Evolutionary conservation across 2,329 filamentous ascomycete genomes (phyloP).

Genomic region (Hymenoscyphus linearis): DNA sequence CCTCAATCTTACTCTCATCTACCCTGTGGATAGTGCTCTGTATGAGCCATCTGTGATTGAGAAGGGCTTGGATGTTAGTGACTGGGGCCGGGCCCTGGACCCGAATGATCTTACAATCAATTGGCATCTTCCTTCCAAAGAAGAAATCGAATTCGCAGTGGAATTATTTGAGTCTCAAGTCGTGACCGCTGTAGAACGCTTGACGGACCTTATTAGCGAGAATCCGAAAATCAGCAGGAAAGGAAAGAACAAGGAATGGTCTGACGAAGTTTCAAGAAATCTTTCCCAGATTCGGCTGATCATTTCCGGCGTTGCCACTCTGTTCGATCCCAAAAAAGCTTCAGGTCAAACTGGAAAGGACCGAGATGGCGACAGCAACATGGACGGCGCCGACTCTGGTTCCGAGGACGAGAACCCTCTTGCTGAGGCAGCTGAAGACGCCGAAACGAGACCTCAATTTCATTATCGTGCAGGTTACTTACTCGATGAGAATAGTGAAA

Average conservation of each 20-base stretch:
- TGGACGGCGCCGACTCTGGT: conserved; percentile 44
- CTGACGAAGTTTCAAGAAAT: conserved; percentile 88
- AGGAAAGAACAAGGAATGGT: conserved; percentile 98
- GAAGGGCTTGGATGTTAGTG: conserved; percentile 65
- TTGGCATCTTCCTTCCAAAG: conserved; percentile 80
- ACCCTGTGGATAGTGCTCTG: conserved; percentile 81
- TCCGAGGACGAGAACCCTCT: conserved; percentile 53
- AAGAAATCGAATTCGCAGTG: conserved; percentile 83
- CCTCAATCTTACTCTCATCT: conserved; percentile 90
- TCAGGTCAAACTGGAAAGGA: conserved; percentile 47
- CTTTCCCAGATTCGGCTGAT: conserved; percentile 84
- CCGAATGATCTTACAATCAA: conserved; percentile 74
- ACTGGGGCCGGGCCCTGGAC: conserved; percentile 79
- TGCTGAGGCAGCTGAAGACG: conserved; percentile 65
- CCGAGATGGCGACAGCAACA: conserved; percentile 41
- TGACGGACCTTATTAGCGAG: conserved; percentile 75
- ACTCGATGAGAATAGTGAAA: conserved; percentile 55
- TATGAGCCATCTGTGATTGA: conserved; percentile 75
- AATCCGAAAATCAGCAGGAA: conserved; percentile 80
- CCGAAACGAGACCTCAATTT: conserved; percentile 80
- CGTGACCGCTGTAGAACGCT: conserved; percentile 65
- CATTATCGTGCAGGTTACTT: conserved; percentile 85
- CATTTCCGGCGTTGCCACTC: conserved; percentile 79
- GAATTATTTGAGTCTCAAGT: conserved; percentile 84
- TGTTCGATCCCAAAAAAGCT: conserved; percentile 77